Conservation (phyloP, 2,329 filamentous ascomycete species). For the Ophiostoma sp. region DNA sequence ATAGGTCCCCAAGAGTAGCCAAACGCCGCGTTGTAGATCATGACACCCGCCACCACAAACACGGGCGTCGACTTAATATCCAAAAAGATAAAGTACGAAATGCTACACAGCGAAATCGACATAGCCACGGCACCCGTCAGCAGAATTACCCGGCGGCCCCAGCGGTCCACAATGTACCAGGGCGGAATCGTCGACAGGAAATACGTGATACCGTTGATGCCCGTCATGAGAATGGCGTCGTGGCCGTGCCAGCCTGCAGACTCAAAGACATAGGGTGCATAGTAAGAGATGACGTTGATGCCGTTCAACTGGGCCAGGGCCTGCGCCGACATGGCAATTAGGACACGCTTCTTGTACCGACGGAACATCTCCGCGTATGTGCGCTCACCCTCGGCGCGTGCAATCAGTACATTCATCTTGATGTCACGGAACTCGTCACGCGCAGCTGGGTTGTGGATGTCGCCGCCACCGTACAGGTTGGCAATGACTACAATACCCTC, state of each 20-base stretch:
- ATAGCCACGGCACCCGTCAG: conserved; percentile 86
- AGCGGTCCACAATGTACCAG: conserved; percentile 93
- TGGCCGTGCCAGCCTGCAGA: conserved; percentile 93
- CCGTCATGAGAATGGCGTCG: conserved; percentile 91
- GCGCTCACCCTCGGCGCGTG: conserved; percentile 91
- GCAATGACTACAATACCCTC: conserved; percentile 98
- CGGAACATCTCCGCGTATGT: conserved; percentile 92
- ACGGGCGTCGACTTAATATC: conserved; percentile 72
- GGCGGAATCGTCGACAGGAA: conserved; percentile 87
- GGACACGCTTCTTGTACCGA: conserved; percentile 83
- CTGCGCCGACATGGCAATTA: conserved; percentile 98
- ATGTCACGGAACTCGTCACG: conserved; percentile 97
- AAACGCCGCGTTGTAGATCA: conserved; percentile 97
- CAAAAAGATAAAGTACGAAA: conserved; percentile 93
- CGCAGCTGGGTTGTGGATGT: conserved; percentile 88
- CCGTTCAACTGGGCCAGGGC: conserved; percentile 93
- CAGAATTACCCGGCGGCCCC: conserved; percentile 83
- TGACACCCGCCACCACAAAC: conserved; percentile 88
- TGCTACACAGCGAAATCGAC: conserved; percentile 78
- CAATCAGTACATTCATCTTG: conserved; percentile 93
- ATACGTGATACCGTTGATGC: conserved; percentile 85
- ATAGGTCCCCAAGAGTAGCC: conserved; percentile 95
- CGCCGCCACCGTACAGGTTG: conserved; percentile 91
- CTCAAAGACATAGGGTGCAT: conserved; percentile 93
- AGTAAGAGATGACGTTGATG: conserved; percentile 99